phyloP scores from a whole-genome alignment of 2,329 filamentous ascomycete species.

The Penicillium sp. region DNA sequence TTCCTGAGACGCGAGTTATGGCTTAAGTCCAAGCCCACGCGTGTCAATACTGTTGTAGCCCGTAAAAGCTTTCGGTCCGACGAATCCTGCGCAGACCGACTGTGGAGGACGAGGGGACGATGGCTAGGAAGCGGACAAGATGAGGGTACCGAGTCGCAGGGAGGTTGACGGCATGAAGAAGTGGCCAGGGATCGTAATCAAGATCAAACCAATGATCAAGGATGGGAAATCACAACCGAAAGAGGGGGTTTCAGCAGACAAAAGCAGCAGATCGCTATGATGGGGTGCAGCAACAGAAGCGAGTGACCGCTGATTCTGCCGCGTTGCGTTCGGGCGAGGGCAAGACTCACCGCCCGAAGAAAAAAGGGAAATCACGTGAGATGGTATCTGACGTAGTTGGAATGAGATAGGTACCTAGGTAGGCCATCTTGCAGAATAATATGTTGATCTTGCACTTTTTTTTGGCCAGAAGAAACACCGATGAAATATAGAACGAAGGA shows the following conservation, averaged over 20 bases:
- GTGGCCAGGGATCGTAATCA: slow-evolving; percentile 9
- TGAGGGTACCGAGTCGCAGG: slow-evolving; percentile 26
- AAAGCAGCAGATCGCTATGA: slow-evolving; percentile 18
- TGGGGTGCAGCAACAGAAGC: slow-evolving; percentile 23
- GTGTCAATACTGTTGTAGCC: slow-evolving; percentile 9
- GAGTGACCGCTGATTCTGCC: slow-evolving; percentile 22
- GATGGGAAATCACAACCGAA: slow-evolving; percentile 12
- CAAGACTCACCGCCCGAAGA: slow-evolving; percentile 19
- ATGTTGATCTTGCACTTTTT: neutral
- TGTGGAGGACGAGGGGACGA: slow-evolving; percentile 21
- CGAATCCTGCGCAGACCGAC: slow-evolving; percentile 16
- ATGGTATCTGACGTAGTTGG: slow-evolving; percentile 16
- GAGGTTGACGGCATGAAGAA: slow-evolving; percentile 29
- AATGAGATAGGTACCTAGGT: neutral
- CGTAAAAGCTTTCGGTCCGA: slow-evolving; percentile 10
- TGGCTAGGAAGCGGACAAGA: slow-evolving; percentile 30
- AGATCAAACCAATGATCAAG: slow-evolving; percentile 9
- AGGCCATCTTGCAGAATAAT: neutral
- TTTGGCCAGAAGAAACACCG: too few relatives aligned
- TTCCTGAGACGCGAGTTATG: slow-evolving; percentile 10
- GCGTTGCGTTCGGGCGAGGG: slow-evolving; percentile 13
- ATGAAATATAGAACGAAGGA: neutral
- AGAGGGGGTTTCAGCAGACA: slow-evolving; percentile 10
- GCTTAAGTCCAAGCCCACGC: slow-evolving; percentile 8
- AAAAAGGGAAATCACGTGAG: slow-evolving; percentile 17